phyloP scores from a whole-genome alignment of 2,329 filamentous ascomycete genomes.

The Nannizzia gypsea region DNA sequence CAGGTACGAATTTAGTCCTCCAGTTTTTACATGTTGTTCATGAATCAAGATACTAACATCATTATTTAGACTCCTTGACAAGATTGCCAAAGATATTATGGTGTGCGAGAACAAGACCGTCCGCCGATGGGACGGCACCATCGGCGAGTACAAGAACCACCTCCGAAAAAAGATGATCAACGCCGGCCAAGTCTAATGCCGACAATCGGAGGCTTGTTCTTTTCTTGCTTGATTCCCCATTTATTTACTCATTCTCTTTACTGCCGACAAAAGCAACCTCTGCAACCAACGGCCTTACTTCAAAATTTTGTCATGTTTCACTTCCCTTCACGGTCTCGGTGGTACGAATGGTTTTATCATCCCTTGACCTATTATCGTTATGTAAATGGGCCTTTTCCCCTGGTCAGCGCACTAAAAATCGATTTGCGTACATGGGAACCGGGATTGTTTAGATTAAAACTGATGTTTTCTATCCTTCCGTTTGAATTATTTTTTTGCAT shows the following conservation, averaged over 20 bases:
- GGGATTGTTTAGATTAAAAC: conserved; percentile 1
- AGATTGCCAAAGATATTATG: conserved; percentile 99
- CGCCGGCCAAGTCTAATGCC: conserved; percentile 63
- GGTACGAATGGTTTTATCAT: not conserved
- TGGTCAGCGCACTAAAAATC: not conserved
- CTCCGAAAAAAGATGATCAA: conserved; percentile 98
- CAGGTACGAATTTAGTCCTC: conserved; percentile 50
- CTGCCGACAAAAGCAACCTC: not conserved
- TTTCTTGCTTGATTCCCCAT: conserved; percentile 7
- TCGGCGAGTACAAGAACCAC: conserved; percentile 95
- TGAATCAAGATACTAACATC: conserved; percentile 9
- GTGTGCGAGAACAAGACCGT: conserved; percentile 98
- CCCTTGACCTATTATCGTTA: not conserved
- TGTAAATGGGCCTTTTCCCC: not conserved
- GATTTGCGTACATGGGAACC: not conserved
- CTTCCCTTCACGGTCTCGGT: not conserved
- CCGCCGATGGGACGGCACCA: conserved; percentile 73
- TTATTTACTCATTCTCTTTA: conserved; percentile 1
- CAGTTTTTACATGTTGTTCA: not conserved
- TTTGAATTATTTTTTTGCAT: conserved; percentile 1
- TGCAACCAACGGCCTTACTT: not conserved
- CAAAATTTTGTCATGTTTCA: not conserved
- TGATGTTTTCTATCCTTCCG: not conserved
- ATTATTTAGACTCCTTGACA: conserved; percentile 72
- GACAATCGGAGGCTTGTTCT: not conserved